Percentiles rank a stretch among this genome's conserved stretches.
Evolutionary conservation across 495 filamentous ascomycete species (phyloP).

Genomic region (Schizothecium vesticola): DNA sequence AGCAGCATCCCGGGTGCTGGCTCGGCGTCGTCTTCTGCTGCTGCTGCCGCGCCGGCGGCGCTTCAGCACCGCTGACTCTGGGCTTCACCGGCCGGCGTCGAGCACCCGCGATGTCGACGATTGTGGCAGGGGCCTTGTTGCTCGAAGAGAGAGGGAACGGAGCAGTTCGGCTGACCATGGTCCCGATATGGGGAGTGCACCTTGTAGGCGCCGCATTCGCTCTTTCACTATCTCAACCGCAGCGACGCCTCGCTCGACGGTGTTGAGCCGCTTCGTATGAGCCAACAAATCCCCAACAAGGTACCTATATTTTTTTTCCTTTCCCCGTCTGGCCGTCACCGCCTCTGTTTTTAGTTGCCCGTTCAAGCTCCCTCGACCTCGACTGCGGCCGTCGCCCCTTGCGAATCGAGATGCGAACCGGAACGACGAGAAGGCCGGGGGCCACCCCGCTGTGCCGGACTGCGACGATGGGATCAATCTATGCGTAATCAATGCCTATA

Average conservation of each 20-base stretch:
- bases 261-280: constrained; percentile 43
- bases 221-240: constrained; percentile 14
- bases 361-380: neutral
- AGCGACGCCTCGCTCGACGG: constrained; percentile 37
- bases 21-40: neutral
- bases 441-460: constrained; percentile 16
- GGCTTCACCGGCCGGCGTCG: neutral
- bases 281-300: constrained; percentile 47
- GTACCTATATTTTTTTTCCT: constrained; percentile 23
- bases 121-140: neutral
- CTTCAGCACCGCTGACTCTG: neutral
- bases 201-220: constrained; percentile 21
- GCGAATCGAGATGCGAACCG: constrained; percentile 6
- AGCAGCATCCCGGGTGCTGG: neutral
- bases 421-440: constrained; percentile 5
- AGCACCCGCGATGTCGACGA: neutral
- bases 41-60: neutral
- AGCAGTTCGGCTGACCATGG: constrained; percentile 17
- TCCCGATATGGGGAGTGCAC: constrained; percentile 8
- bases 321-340: neutral
- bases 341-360: constrained; percentile 7
- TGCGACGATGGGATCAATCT: constrained; percentile 26
- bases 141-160: neutral
- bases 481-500: constrained; percentile 25
- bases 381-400: neutral